Percentiles rank a stretch among this genome's conserved stretches.
phyloP scores from a whole-genome alignment of 2,329 filamentous ascomycete genomes.

The Neopestalotiopsis rosae region DNA sequence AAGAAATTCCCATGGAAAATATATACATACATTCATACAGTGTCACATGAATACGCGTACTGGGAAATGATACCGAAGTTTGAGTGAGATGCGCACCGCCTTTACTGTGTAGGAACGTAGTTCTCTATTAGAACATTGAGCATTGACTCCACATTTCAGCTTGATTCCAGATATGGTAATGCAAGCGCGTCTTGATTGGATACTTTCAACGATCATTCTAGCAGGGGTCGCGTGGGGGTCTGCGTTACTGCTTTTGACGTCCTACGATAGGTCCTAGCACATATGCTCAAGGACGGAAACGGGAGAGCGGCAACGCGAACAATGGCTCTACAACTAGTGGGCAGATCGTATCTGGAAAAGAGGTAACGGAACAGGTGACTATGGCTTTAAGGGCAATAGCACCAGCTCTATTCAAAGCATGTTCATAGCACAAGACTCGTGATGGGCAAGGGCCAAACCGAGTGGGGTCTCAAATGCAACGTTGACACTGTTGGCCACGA shows the following conservation, averaged over 20 bases:
- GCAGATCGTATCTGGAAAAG: background rate
- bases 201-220: background rate
- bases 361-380: background rate
- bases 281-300: too few species aligned
- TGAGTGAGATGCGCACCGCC: background rate
- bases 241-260: background rate
- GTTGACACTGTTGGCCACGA: conserved; percentile 1
- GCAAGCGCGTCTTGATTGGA: background rate
- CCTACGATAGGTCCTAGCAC: background rate
- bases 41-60: background rate
- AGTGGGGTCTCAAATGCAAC: background rate
- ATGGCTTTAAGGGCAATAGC: background rate
- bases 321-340: background rate
- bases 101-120: conserved; percentile 1
- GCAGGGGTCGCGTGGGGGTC: background rate
- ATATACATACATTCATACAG: too few species aligned
- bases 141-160: background rate
- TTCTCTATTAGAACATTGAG: background rate
- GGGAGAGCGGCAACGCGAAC: too few species aligned
- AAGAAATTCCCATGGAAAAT: too few species aligned
- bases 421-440: background rate
- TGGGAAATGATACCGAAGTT: background rate
- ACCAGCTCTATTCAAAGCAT: background rate
- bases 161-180: background rate
- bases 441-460: background rate